phyloP scores from a whole-genome alignment of 2,329 filamentous ascomycete species.

The Berkeleyomyces rouxiae region DNA sequence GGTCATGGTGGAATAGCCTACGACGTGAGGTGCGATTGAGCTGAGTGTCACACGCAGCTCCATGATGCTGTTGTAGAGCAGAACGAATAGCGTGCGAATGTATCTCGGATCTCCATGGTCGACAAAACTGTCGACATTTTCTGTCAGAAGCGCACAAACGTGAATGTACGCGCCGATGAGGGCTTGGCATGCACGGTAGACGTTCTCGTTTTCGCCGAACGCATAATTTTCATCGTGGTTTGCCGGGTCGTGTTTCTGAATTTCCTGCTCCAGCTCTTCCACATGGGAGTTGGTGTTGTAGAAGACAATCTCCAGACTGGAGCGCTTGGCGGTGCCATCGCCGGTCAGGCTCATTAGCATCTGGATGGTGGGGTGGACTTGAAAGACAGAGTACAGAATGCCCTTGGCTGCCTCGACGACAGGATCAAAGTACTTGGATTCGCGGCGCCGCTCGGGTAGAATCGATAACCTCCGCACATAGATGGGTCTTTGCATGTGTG shows the following conservation, averaged over 20 bases:
- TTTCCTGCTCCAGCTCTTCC: slow-evolving; percentile 47
- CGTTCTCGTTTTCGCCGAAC: slow-evolving; percentile 43
- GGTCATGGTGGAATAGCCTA: slow-evolving; percentile 1
- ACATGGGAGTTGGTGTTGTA: slow-evolving; percentile 53
- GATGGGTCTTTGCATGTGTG: slow-evolving; percentile 39
- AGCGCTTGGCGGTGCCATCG: slow-evolving; percentile 42
- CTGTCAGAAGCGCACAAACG: slow-evolving; percentile 42
- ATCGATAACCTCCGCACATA: slow-evolving; percentile 48
- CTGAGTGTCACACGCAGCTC: slow-evolving; percentile 42
- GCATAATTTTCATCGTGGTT: slow-evolving; percentile 24
- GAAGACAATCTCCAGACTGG: slow-evolving; percentile 49
- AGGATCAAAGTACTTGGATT: slow-evolving; percentile 44
- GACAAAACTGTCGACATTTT: slow-evolving; percentile 47
- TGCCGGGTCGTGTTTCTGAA: slow-evolving; percentile 41
- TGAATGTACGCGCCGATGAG: slow-evolving; percentile 49
- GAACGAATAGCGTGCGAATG: slow-evolving; percentile 45
- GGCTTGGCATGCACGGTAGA: slow-evolving; percentile 45
- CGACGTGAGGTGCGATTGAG: slow-evolving; percentile 17
- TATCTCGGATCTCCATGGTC: slow-evolving; percentile 50
- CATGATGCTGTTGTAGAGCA: slow-evolving; percentile 51
- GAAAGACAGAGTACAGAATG: slow-evolving; percentile 49
- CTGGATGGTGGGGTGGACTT: slow-evolving; percentile 52
- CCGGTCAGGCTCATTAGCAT: slow-evolving; percentile 45
- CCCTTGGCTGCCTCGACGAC: slow-evolving; percentile 49
- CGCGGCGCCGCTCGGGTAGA: slow-evolving; percentile 44